phyloP scores from a whole-genome alignment of 306 rosid genomes.

The Cicer arietinum region DNA sequence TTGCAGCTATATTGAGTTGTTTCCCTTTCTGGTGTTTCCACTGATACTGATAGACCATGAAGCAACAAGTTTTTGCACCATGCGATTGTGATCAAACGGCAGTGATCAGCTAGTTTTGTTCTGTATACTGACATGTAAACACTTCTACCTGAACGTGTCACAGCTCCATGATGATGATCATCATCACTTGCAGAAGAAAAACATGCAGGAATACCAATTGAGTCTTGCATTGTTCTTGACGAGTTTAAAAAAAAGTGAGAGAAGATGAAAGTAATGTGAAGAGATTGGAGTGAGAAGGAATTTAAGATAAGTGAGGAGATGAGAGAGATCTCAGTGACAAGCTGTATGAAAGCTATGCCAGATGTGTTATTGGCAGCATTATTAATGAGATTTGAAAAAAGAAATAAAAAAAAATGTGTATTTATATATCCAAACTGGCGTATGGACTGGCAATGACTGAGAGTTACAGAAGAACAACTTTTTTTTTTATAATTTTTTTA shows the following conservation, averaged over 20 bases:
- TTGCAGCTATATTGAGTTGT: conserved; percentile 63
- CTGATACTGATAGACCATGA: conserved; percentile 79
- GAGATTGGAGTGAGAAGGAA: conserved; percentile 32
- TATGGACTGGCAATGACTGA: conserved; percentile 65
- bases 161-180: conserved; percentile 58
- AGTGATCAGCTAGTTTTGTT: conserved; percentile 76
- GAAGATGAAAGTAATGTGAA: conserved; percentile 39
- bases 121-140: conserved; percentile 66
- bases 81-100: conserved; percentile 75
- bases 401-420: background rate
- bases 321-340: conserved; percentile 59
- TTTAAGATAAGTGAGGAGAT: conserved; percentile 4
- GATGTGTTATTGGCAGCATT: conserved; percentile 59
- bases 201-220: conserved; percentile 79
- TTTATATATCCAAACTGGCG: conserved; percentile 57
- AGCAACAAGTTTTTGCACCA: conserved; percentile 90
- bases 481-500: conserved; percentile 28
- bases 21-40: conserved; percentile 64
- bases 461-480: conserved; percentile 61
- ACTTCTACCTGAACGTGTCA: conserved; percentile 73
- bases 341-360: conserved; percentile 62
- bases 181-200: conserved; percentile 66
- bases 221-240: conserved; percentile 70
- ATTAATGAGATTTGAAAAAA: conserved; percentile 44
- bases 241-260: conserved; percentile 1